Conservation (phyloP, 805 yeast genomes). For the Kuraishia piskuri region DNA sequence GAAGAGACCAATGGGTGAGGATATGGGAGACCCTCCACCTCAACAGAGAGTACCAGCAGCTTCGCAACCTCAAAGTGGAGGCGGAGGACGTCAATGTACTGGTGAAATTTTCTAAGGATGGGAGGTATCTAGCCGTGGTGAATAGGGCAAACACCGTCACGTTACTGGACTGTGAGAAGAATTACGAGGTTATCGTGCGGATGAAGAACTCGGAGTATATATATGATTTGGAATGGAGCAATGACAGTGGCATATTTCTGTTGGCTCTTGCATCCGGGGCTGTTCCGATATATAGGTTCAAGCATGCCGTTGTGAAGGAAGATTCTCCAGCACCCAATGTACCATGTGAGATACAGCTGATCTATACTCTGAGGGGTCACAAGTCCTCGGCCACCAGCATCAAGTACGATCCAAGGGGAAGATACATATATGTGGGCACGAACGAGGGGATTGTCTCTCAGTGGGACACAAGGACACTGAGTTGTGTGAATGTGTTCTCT, state of each 20-base stretch:
- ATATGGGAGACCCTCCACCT: conserved; percentile 31
- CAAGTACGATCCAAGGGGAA: conserved; percentile 28
- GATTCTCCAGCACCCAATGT: not conserved
- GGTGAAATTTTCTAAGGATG: conserved; percentile 31
- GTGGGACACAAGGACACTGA: conserved; percentile 27
- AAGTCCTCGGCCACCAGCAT: conserved; percentile 30
- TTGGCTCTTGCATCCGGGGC: conserved; percentile 31
- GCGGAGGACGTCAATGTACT: conserved; percentile 6
- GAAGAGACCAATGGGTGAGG: conserved; percentile 31
- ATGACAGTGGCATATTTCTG: conserved; percentile 17
- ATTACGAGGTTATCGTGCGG: conserved; percentile 17
- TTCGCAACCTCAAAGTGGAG: conserved; percentile 10
- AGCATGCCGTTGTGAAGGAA: not conserved
- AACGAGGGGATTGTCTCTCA: conserved; percentile 38
- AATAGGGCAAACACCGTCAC: conserved; percentile 24
- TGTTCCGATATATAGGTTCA: conserved; percentile 18
- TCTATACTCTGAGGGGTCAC: conserved; percentile 25
- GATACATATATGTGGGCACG: conserved; percentile 30
- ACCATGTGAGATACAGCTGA: conserved; percentile 4
- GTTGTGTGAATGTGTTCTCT: conserved; percentile 22
- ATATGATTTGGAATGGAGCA: conserved; percentile 33
- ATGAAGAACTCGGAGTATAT: conserved; percentile 17
- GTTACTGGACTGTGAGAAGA: conserved; percentile 20
- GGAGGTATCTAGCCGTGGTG: conserved; percentile 28
- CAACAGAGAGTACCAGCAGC: conserved; percentile 15